phyloP scores from a whole-genome alignment of 1,139 yeast species.

The Lodderomyces oxycetoniae region DNA sequence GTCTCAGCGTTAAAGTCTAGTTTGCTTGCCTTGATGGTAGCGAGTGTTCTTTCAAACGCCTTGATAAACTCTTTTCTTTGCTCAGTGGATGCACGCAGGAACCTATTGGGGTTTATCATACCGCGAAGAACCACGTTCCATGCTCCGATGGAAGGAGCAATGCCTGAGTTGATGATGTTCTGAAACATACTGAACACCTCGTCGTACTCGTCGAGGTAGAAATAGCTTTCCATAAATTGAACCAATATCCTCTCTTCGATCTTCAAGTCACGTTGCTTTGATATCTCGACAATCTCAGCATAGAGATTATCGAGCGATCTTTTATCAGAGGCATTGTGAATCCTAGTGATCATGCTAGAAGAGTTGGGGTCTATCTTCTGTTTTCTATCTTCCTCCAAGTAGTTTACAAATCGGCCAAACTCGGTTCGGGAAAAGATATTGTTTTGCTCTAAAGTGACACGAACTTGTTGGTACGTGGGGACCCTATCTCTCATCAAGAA shows the following conservation, averaged over 20 bases:
- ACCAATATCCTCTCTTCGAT: constrained; percentile 29
- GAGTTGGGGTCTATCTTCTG: constrained; percentile 35
- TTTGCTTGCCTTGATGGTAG: constrained; percentile 24
- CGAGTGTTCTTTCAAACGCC: constrained; percentile 28
- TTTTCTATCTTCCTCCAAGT: constrained; percentile 4
- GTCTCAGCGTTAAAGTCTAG: constrained; percentile 25
- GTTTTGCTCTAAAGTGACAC: constrained; percentile 15
- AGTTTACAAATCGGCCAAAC: constrained; percentile 5
- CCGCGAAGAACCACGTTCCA: constrained; percentile 39
- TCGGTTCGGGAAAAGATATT: constrained; percentile 7
- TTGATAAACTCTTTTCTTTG: constrained; percentile 16
- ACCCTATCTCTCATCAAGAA: constrained; percentile 27
- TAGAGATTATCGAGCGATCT: constrained; percentile 21
- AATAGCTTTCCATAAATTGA: constrained; percentile 34
- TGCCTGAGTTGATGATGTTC: constrained; percentile 25
- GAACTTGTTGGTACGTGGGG: constrained; percentile 23
- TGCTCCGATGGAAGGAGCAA: constrained; percentile 24
- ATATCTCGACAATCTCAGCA: constrained; percentile 23
- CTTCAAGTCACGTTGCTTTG: constrained; percentile 20
- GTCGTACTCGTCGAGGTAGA: constrained; percentile 25
- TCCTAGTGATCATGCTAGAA: constrained; percentile 18
- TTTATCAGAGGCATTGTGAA: constrained; percentile 23
- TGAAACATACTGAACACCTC: constrained; percentile 35
- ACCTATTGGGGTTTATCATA: constrained; percentile 31
- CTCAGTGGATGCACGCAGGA: constrained; percentile 10